Evolutionary conservation across 2,329 filamentous ascomycete genomes (phyloP).

Genomic region (Apiospora koreana): DNA sequence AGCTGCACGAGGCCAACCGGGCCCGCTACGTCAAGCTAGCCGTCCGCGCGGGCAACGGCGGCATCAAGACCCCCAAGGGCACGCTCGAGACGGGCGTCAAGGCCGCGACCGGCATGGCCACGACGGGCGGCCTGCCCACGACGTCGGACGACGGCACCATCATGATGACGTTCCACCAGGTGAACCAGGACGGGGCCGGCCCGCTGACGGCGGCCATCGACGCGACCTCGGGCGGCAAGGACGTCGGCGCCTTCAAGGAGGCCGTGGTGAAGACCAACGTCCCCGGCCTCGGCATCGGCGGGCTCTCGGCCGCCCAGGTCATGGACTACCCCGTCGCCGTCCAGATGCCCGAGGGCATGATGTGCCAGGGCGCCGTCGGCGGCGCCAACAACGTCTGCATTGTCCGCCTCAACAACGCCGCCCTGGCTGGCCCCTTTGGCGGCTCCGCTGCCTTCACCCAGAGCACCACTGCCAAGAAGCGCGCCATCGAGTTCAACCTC

Average conservation of each 20-base stretch:
- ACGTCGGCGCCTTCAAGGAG: constrained; percentile 56
- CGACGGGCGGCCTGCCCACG: constrained; percentile 56
- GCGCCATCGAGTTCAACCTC: constrained; percentile 54
- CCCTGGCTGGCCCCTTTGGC: constrained; percentile 63
- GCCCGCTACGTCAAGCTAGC: constrained; percentile 28
- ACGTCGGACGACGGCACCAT: constrained; percentile 57
- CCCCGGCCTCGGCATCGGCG: constrained; percentile 54
- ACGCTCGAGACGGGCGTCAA: constrained; percentile 31
- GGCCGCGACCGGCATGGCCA: constrained; percentile 52
- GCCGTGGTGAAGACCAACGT: constrained; percentile 59
- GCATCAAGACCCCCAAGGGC: constrained; percentile 36
- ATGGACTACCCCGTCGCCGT: constrained; percentile 64
- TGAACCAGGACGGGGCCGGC: constrained; percentile 69
- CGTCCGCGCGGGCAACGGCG: constrained; percentile 25
- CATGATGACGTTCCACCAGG: constrained; percentile 63
- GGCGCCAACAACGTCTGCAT: constrained; percentile 64
- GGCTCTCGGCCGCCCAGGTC: constrained; percentile 56
- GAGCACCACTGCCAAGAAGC: constrained; percentile 55
- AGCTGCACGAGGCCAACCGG: constrained; percentile 17
- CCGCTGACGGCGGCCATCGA: constrained; percentile 60
- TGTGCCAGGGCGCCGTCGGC: constrained; percentile 57
- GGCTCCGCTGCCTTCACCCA: constrained; percentile 65
- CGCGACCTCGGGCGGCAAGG: constrained; percentile 60
- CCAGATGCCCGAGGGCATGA: constrained; percentile 65
- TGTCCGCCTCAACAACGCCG: constrained; percentile 60